Conservation (phyloP, 768 basidiomycete species). For the Bullera alba region DNA sequence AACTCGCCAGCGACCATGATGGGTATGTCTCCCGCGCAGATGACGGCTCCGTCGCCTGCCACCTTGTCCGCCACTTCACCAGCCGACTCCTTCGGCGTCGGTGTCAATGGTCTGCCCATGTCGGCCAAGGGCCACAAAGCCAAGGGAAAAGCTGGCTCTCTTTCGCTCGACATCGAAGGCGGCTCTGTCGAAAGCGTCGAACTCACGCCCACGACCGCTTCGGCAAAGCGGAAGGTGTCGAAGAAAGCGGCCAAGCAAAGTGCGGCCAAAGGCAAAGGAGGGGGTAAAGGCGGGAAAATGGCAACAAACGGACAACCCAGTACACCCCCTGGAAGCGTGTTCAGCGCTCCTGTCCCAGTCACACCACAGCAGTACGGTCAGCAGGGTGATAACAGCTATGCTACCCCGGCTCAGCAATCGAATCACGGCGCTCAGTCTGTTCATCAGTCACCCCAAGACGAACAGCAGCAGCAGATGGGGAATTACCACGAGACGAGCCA, state of each 20-base stretch:
- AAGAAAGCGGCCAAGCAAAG: neutral
- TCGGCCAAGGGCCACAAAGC: constrained; percentile 6
- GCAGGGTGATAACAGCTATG: neutral
- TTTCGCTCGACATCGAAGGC: neutral
- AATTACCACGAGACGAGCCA: neutral
- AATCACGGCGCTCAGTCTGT: neutral
- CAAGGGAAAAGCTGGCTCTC: constrained; percentile 7
- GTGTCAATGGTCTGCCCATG: constrained; percentile 3
- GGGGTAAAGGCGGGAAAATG: neutral
- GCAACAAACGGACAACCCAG: neutral
- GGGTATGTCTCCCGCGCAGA: constrained; percentile 13
- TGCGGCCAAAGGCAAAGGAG: neutral
- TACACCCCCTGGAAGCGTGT: neutral
- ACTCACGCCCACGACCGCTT: neutral
- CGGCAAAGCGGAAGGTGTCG: neutral
- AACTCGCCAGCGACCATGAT: constrained; percentile 14
- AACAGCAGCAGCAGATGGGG: neutral
- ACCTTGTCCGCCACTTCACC: neutral
- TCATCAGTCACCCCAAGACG: neutral
- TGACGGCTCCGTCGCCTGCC: constrained; percentile 14
- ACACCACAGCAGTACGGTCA: neutral
- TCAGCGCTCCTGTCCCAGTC: neutral
- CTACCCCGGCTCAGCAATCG: neutral
- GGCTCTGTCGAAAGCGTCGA: neutral
- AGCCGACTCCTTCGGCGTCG: constrained; percentile 2